Evolutionary conservation across 73 alveolate species (phyloP), one percentile per base, ranked within the genome.

Genomic region (Paramecium sexaurelia): DNA sequence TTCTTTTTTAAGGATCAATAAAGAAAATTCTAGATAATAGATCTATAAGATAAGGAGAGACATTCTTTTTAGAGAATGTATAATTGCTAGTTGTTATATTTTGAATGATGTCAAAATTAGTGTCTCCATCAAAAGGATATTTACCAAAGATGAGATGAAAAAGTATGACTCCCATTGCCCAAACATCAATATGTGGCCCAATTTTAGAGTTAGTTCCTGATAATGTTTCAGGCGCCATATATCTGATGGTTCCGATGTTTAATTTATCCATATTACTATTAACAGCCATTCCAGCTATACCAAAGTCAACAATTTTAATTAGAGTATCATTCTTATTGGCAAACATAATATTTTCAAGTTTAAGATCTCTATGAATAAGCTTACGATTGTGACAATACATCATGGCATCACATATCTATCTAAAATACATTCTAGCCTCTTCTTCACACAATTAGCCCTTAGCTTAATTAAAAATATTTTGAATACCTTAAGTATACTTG

Each of bases 91-190:
- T 39, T 3, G 55, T 37, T 3, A 93, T 93, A 13, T 71, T 71
- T 56, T 71, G 39, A 15, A 93, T 22, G 32, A 93, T 86, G 1
- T 83, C 96, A 32, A 27, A 33, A 17, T 89, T 85, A 1, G 68
- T 75, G 8, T 69, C 47, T n/a, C 97, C 97, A 66, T 90, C 73
- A 84, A 96, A 96, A 6, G 99, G 99, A 56, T 93, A 61, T 8
- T 83, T 88, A 39, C 95, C 95, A 1, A 87, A 71, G 1, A 94
- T 20, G 43, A 95, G 45, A 37, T 87, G 55, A 85, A 86, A 96
- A 8, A 94, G 84, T n/a, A 96, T 94, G 20, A 95, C 92, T 7
- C 96, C 96, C 84, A 93, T 36, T 39, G 94, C 92, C 93, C 96
- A 93, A 19, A 93, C 93, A 55, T 93, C 96, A 19, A 93, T 75